Evolutionary conservation across 805 yeast genomes (phyloP), one percentile per base, ranked within the genome.

Genomic region (Ogataea pini): DNA sequence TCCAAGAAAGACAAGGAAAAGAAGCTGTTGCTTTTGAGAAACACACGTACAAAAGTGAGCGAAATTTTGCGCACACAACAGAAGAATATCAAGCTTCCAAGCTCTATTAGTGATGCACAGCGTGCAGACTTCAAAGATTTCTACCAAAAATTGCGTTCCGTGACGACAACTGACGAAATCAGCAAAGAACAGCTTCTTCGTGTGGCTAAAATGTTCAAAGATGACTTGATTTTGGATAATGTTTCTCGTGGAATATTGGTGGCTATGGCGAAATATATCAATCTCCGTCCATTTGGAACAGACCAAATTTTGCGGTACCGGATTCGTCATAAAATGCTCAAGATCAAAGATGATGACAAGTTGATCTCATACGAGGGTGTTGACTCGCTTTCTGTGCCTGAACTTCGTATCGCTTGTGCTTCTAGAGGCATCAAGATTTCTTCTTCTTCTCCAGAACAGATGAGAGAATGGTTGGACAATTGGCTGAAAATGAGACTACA

Each of bases 301-400:
- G 96, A 91, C 66, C 79, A 80, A 61, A 84, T 92, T 67, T 74
- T 92, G 59, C 84, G 98, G 61, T 91, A 91, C 70, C 88, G 89
- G 70, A 90, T 92, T 60, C 86, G 99, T 72, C 89, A 86, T 70
- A 82, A 87, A 61, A 77, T 92, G 77, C 80, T 91, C 61, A 84
- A 82, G 58, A 89, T 91, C 67, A 91, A 89, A 68, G 82, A 82
- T 57, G 99, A 92, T 70, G 99, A 92, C 68, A 82, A 83, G 60
- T 83, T 86, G 44, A 89, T 92, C 56, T 94, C 86, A 59, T 89
- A 89, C 65, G 99, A 92, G 72, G 97, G 97, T 44, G 91, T 90
- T 42, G 89, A 83, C 42, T 74, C 87, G 3, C 76, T 92, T 58
- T 79, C 91, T 8, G 78, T 85, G n/a, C 78, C 82, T 9, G 99